Evolutionary conservation across 192 early-diverging fungal genomes (phyloP), one percentile per base, ranked within the genome.

Genomic region (Gonapodya sp.): DNA sequence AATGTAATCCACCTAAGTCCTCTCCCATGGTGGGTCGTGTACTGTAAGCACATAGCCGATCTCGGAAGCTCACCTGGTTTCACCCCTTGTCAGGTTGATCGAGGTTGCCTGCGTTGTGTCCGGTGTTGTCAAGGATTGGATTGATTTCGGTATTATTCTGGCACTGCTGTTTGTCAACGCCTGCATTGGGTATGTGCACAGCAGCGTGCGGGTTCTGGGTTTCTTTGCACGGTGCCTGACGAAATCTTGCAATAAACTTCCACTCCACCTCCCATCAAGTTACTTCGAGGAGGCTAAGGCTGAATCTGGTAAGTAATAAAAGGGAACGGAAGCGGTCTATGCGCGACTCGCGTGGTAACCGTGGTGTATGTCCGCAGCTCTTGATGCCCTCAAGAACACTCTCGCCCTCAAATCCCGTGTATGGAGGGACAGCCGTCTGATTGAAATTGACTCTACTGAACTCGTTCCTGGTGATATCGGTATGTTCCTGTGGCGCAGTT

Each of bases 401-500:
- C 90, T 97, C 36, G 96, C 96, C 35, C 89, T 95, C 74, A 96
- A 94, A 85, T 92, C 92, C 33, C 92, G 93, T 73, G 87, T 84
- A 81, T 94, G 92, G 89, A 91, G 96, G 83, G 92, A 97, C 85
- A 91, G 92, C 73, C 81, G 90, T 36, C 87, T 94, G 79, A 78
- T 89, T 24, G 94, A 95, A 84, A 83, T 95, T 2, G 92, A 94
- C 82, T 18, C 92, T 0, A 83, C 82, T 81, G 89, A 87, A 33
- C 86, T 98, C 79, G 96, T 98, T 78, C 96, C 96, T 36, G 96
- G 96, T 80, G 95, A 98, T 83, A 83, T 98, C 72, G 94, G 96
- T 82, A 92, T 93, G 1, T 88, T 98, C 36, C 94, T 94, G 83
- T n/a, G n/a, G n/a, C n/a, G n/a, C n/a, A n/a, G n/a, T n/a, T n/a